A percentile compares a stretch with the other conserved stretches of the same genome.
These are phyloP conservation scores for Torrubiella hemipterigena DNA, from an alignment of 2,329 filamentous ascomycete genomes.

Conservation along the genomic window DNA sequence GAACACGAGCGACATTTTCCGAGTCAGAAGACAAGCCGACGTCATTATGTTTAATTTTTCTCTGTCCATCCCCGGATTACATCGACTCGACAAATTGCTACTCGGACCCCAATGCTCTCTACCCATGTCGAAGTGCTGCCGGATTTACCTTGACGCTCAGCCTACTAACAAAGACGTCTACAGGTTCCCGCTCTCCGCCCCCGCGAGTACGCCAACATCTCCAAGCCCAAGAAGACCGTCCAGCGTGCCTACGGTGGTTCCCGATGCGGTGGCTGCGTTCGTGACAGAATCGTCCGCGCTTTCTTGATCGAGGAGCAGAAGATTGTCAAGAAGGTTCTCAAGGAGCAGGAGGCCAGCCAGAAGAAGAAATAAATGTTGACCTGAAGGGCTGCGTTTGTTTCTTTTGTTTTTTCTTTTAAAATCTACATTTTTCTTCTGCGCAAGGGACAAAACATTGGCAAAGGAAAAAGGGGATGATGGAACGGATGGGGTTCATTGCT, in stretches of 20 bases:
- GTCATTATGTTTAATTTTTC: not conserved
- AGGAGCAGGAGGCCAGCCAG: conserved; percentile 77
- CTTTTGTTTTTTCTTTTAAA: conserved; percentile 4
- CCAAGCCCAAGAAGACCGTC: conserved; percentile 98
- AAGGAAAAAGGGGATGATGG: conserved; percentile 13
- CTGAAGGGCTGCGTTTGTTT: conserved; percentile 7
- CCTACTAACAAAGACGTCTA: no score
- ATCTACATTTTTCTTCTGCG: not conserved
- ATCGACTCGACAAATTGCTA: not conserved
- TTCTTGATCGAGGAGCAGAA: conserved; percentile 99
- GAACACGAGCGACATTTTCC: no score
- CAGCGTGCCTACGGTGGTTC: conserved; percentile 97
- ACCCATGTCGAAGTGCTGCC: conserved; percentile 1
- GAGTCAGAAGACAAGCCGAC: no score
- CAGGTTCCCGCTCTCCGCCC: conserved; percentile 94
- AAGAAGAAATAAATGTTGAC: conserved; percentile 53
- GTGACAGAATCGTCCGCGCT: conserved; percentile 92
- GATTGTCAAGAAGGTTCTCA: conserved; percentile 99
- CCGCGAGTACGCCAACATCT: conserved; percentile 94
- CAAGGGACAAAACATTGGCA: conserved; percentile 4
- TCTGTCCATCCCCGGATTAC: no score
- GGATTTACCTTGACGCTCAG: not conserved
- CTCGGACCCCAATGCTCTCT: not conserved
- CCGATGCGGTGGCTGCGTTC: conserved; percentile 96
- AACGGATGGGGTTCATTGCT: conserved; percentile 37